Evolutionary conservation across 495 filamentous ascomycete species (phyloP), one percentile per base, ranked within the genome.

Genomic region (Aspergillus funiculosus): DNA sequence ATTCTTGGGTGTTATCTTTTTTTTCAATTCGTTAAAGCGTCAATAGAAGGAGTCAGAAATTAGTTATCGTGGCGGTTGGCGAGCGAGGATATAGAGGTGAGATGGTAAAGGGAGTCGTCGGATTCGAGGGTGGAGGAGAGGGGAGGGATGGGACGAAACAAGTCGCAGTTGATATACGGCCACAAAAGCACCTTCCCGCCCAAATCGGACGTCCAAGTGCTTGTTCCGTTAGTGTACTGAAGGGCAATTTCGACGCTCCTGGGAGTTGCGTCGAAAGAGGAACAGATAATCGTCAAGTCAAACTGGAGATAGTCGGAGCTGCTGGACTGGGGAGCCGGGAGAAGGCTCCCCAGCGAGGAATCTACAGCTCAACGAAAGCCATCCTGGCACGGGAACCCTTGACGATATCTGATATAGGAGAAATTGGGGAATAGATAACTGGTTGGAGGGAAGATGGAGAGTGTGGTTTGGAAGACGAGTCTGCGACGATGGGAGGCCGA

Each of bases 341-440:
- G 66, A 73, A 73, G 71, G 58, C 75, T 74, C 82, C 81, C 80
- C 83, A 90, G 87, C 80, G 83, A 79, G 77, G 72, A 73, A 69
- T 86, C 89, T 86, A 94, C 85, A 94, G 87, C 86, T 84, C 86
- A 88, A 81, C 86, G 85, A 87, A 78, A 71, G 85, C 85, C 85
- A 73, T 85, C 78, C 69, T 65, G 67, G 82, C 85, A 81, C 81
- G 82, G 22, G 72, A 74, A 79, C 79, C 74, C 75, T 87, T 80
- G 86, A 94, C 87, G 80, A 84, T 86, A 83, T 80, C 76, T 73
- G 53, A 60, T 50, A 67, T 62, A 43, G 40, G 39, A 29, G 17
- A 53, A 54, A 51, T 58, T 56, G 44, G 57, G 55, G 60, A 57
- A 52, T 61, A 47, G 49, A 52, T 55, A 52, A 44, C 46, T 48